Evolutionary conservation across 139 green algal species (phyloP).

Genomic region (Micromonas commoda): DNA sequence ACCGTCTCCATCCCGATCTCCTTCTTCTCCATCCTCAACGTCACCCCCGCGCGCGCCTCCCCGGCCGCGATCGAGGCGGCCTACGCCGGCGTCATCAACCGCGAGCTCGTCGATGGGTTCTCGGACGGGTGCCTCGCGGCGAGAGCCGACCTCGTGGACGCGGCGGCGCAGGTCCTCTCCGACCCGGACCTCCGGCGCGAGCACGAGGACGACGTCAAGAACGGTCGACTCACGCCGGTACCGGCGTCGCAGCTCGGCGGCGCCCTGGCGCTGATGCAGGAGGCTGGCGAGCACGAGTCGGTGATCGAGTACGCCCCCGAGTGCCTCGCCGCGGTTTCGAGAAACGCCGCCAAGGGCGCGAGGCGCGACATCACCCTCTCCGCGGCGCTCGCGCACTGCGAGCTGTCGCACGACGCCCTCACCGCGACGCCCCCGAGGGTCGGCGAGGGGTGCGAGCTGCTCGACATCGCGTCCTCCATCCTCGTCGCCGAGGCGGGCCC

Average conservation of each 20-base stretch:
- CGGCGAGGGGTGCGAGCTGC: conserved; percentile 19
- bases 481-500: not conserved
- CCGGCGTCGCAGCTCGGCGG: not conserved
- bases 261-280: not conserved
- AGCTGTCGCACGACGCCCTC: conserved; percentile 1
- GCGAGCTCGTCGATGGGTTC: not conserved
- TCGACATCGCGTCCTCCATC: not conserved
- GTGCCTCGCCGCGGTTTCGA: not conserved
- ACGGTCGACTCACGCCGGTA: not conserved
- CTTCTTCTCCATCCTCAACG: conserved; percentile 1
- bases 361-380: conserved; percentile 12
- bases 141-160: not conserved
- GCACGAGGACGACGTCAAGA: conserved; percentile 4
- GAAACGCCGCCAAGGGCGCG: not conserved
- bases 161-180: not conserved
- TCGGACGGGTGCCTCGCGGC: not conserved
- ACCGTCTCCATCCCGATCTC: conserved; percentile 9
- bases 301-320: conserved; percentile 14
- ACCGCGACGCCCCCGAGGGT: not conserved
- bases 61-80: not conserved
- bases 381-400: conserved; percentile 5
- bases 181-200: not conserved
- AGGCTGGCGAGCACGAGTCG: conserved; percentile 22
- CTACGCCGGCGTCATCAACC: not conserved
- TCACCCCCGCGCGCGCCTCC: not conserved